Evolutionary conservation across 805 yeast species (phyloP), one percentile per base, ranked within the genome.

Genomic region (Kuraishia hungarica): DNA sequence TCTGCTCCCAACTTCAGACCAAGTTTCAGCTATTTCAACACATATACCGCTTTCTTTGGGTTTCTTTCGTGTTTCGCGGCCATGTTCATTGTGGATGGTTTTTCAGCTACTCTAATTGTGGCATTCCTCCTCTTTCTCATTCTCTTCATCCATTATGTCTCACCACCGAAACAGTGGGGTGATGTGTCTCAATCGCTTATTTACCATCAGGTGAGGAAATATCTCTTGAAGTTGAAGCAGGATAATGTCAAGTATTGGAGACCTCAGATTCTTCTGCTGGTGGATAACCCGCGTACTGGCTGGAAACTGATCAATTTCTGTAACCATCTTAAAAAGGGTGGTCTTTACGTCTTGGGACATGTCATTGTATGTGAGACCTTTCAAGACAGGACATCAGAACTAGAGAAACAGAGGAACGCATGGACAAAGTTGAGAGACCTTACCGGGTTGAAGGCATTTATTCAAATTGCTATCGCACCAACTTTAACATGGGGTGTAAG

Each of bases 1-100:
- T 82, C 97, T 0, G 99, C 99, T 4, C 99, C 99, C n/a, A 94
- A 96, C 67, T 94, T 94, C 71, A 76, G 99, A 64, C 99, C 99
- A 2, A 89, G 97, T 2, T 94, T 94, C 77, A 85, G 81, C 56
- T 94, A 85, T 64, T 94, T 94, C 72, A 86, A 83, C 62, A 78
- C 91, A 51, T 76, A 79, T 50, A 90, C 98, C 0, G 98, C 99
- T 0, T 77, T 84, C 2, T 62, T 78, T 1, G 99, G 97, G 1
- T 85, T 87, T 0, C 53, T 83, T 0, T 67, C 82, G 0, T 87
- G 96, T 51, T 76, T 87, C 4, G 68, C 80, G 2, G 96, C 97
- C 0, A 94, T 94, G 99, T 88, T 90, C 64, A 84, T 91, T 48
- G 97, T 96, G 2, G 99, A 94, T 72, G 96, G 97, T 39, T 64